Evolutionary conservation across 345 rosid genomes (phyloP), one percentile per base, ranked within the genome.

Genomic region (Eucalyptus guilfoylei): DNA sequence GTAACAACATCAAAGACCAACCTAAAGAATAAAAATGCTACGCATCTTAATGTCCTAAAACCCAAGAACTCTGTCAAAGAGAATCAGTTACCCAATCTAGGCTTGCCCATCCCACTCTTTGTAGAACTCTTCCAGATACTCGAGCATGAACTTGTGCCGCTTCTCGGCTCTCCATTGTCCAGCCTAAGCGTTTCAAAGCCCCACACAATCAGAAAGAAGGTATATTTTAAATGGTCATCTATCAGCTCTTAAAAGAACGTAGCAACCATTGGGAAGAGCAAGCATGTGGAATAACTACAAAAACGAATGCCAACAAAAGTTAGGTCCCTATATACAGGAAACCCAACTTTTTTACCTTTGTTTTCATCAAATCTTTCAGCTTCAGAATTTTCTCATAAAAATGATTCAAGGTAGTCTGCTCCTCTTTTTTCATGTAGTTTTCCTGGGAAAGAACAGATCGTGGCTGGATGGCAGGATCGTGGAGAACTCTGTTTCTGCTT

Each of bases 361-460:
- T 96, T 93, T 97, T 96, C 97, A 95, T 96, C 92, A 96, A 89
- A 85, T 90, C 93, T 91, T 96, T 96, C 64, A 97, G 94, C 93
- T 95, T 96, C 91, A 97, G 93, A 91, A 97, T 97, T 89, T 97
- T 97, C 95, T 97, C 98, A 69, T 94, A 96, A 76, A 97, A 95
- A 92, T 95, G 96, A 88, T 95, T 96, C 89, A 95, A 88, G 21
- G 97, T 96, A 13, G 99, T 97, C 93, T 97, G 98, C 91, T 95
- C 96, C 89, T 94, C 96, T 89, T 88, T 97, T 91, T 95, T 96
- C 92, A 93, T 90, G 91, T 96, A 96, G 88, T 93, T 94, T 87
- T 96, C 98, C 93, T 95, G 95, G 34, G 96, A 94, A 89, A 97
- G 90, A 91, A 94, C 94, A 14, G 86, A 89, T 49, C 97, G 94